phyloP scores from a whole-genome alignment of 768 basidiomycete genomes.

The Lentinula guzmanii region DNA sequence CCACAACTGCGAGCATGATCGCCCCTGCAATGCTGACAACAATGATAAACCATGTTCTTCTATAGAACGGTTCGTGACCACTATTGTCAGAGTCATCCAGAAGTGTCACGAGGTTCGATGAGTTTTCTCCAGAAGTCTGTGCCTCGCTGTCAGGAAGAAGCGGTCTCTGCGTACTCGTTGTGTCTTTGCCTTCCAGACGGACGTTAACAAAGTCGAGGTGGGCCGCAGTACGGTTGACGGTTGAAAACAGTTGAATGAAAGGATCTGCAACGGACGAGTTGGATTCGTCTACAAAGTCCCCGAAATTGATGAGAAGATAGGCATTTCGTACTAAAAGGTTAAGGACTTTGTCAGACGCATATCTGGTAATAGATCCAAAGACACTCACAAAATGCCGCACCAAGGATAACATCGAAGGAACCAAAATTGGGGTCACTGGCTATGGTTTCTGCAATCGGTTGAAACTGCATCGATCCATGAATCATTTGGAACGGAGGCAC shows the following conservation, averaged over 20 bases:
- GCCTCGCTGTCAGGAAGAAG: neutral
- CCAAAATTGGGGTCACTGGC: neutral
- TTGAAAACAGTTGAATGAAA: constrained; percentile 16
- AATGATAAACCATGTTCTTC: neutral
- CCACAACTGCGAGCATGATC: neutral
- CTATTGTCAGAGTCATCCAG: neutral
- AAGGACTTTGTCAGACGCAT: neutral
- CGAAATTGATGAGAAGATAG: constrained; percentile 17
- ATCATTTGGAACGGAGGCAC: neutral
- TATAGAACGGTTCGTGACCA: neutral
- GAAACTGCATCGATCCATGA: neutral
- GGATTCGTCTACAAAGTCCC: constrained; percentile 16
- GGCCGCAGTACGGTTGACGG: constrained; percentile 9
- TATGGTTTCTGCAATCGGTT: neutral
- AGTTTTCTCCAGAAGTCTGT: neutral
- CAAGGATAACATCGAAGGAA: constrained; percentile 9
- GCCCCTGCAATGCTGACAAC: neutral
- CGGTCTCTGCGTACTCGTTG: neutral
- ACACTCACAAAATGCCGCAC: constrained; percentile 9
- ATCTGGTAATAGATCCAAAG: neutral
- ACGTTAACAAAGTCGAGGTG: constrained; percentile 15
- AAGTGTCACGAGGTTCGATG: neutral
- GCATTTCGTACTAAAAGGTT: constrained; percentile 11
- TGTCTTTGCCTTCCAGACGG: constrained; percentile 9
- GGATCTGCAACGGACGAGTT: constrained; percentile 13